Evolutionary conservation across 371 early-diverging fungal genomes (phyloP).

Genomic region (Mortierella sp.): DNA sequence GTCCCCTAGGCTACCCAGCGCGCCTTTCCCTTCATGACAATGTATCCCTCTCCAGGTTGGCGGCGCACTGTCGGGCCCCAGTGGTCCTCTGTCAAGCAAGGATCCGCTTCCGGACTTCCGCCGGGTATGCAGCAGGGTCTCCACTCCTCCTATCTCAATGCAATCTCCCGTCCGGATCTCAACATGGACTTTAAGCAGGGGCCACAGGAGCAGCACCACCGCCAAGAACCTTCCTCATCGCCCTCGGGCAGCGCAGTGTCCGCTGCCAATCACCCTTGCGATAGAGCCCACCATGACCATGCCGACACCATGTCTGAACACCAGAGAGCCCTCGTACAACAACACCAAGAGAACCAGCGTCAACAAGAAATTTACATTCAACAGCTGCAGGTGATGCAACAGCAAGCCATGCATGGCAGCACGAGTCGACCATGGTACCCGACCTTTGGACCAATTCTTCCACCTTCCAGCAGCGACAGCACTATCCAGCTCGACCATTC

Average conservation of each 20-base stretch:
- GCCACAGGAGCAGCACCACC: constrained; percentile 8
- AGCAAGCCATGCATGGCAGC: constrained; percentile 47
- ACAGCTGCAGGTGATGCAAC: constrained; percentile 42
- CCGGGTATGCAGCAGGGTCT: constrained; percentile 42
- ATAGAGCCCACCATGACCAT: constrained; percentile 1
- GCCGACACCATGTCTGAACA: constrained; percentile 27
- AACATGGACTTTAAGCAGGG: constrained; percentile 5
- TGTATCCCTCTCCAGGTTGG: constrained; percentile 40
- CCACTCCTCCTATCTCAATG: constrained; percentile 39
- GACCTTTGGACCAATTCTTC: constrained; percentile 46
- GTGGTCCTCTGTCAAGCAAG: constrained; percentile 46
- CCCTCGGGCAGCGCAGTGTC: neutral
- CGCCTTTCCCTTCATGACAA: constrained; percentile 11
- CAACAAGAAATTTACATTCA: constrained; percentile 47
- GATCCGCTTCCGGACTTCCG: constrained; percentile 12
- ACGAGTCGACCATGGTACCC: constrained; percentile 51
- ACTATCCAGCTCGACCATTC: constrained; percentile 50
- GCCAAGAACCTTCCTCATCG: neutral
- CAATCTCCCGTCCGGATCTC: constrained; percentile 40
- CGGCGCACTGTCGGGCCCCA: constrained; percentile 50
- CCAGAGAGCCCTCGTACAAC: constrained; percentile 23
- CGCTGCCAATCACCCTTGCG: neutral
- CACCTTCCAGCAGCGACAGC: constrained; percentile 45
- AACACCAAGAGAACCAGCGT: constrained; percentile 32
- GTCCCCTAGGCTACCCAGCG: no score